These are phyloP conservation scores for Sporothrix luriei DNA, from an alignment of 2,329 filamentous ascomycete genomes.

Conservation along the genomic window DNA sequence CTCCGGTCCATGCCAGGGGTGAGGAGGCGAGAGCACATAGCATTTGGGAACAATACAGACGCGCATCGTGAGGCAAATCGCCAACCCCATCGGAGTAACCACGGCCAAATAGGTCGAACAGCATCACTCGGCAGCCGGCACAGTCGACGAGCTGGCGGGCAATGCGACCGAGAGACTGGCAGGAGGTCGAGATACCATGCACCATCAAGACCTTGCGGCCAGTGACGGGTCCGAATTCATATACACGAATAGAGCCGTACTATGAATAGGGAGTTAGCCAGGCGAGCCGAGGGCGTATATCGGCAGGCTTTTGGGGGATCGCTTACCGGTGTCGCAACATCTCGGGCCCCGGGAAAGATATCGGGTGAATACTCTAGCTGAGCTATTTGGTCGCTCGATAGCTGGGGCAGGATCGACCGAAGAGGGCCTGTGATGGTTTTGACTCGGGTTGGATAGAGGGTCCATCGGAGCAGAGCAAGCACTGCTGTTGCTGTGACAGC, in stretches of 20 bases:
- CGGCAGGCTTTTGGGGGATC: background rate
- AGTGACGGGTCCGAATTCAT: slow-evolving; percentile 76
- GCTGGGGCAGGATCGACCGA: slow-evolving; percentile 36
- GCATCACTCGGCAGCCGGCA: slow-evolving; percentile 75
- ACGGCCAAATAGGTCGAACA: slow-evolving; percentile 73
- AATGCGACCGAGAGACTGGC: slow-evolving; percentile 68
- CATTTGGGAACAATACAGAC: slow-evolving; percentile 72
- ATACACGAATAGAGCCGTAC: slow-evolving; percentile 75
- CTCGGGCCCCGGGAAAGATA: slow-evolving; percentile 69
- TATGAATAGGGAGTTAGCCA: slow-evolving; percentile 38
- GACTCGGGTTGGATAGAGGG: slow-evolving; percentile 37
- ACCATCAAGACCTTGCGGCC: slow-evolving; percentile 76
- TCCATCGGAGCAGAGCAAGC: slow-evolving; percentile 36
- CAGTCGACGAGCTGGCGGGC: slow-evolving; percentile 65
- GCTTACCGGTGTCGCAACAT: slow-evolving; percentile 67
- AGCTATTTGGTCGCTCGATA: slow-evolving; percentile 37
- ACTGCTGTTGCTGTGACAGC: slow-evolving; percentile 36
- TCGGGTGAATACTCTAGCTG: slow-evolving; percentile 63
- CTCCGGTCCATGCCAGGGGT: slow-evolving; percentile 66
- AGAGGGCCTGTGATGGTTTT: slow-evolving; percentile 38
- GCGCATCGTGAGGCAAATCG: slow-evolving; percentile 70
- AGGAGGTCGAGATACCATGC: slow-evolving; percentile 83
- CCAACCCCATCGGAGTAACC: slow-evolving; percentile 67
- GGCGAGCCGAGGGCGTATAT: background rate
- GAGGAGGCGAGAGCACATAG: slow-evolving; percentile 71